phyloP scores from a whole-genome alignment of 176 grass and related monocot species.

The Triticum turgidum region DNA sequence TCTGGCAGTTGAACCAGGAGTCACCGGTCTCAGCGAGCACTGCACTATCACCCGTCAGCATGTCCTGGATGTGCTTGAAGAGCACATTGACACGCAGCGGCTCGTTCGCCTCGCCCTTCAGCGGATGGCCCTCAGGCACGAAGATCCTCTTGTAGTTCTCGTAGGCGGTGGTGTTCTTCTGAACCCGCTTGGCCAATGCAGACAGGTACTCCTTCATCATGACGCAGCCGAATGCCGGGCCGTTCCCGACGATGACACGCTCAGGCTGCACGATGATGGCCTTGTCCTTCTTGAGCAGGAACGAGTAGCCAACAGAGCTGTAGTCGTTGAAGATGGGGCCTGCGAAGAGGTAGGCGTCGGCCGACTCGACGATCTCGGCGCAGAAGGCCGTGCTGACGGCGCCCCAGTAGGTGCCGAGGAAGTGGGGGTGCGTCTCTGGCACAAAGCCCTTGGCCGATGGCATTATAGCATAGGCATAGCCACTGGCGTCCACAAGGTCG shows the following conservation, averaged over 20 bases:
- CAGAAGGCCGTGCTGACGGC: constrained; percentile 84
- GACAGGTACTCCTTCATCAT: constrained; percentile 77
- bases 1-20: constrained; percentile 95
- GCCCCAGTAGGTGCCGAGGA: constrained; percentile 90
- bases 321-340: constrained; percentile 94
- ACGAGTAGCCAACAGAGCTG: constrained; percentile 86
- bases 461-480: constrained; percentile 76
- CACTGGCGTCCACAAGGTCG: constrained; percentile 53
- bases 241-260: constrained; percentile 65
- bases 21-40: constrained; percentile 83
- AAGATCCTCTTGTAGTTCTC: constrained; percentile 87
- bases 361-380: constrained; percentile 76
- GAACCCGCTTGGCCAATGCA: constrained; percentile 58
- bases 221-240: constrained; percentile 66
- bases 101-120: constrained; percentile 55
- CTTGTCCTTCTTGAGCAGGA: constrained; percentile 93
- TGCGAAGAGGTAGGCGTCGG: constrained; percentile 80
- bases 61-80: constrained; percentile 82
- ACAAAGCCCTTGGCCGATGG: constrained; percentile 87
- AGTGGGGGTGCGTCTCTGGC: constrained; percentile 66
- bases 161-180: constrained; percentile 66
- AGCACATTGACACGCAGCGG: constrained; percentile 73
- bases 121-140: constrained; percentile 61
- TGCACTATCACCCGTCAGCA: constrained; percentile 54
- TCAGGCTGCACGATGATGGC: constrained; percentile 76